These are phyloP conservation scores for Eucalyptus erythrocorys DNA, from an alignment of 345 rosid species.

Conservation along the genomic window DNA sequence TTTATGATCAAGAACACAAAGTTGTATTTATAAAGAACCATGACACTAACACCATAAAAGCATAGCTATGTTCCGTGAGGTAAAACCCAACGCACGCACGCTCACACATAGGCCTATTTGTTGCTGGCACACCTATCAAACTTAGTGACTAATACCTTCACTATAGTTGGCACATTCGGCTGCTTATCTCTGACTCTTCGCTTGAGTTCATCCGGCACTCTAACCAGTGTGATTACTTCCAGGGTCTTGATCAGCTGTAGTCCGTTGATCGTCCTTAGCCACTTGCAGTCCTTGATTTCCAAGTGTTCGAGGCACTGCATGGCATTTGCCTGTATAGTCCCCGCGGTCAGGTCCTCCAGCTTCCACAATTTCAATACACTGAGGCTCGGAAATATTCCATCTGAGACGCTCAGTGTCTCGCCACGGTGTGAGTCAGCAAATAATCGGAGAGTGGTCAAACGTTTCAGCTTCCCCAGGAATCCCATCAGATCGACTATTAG, in stretches of 20 bases:
- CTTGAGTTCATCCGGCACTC: not conserved
- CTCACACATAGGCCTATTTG: no score
- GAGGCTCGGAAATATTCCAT: slow-evolving; percentile 1
- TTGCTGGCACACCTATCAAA: no score
- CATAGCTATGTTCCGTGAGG: no score
- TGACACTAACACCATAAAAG: no score
- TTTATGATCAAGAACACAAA: no score
- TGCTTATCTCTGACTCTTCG: fast-evolving
- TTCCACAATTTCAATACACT: slow-evolving; percentile 15
- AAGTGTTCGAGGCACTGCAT: slow-evolving; percentile 5
- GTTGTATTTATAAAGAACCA: no score
- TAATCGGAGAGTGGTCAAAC: slow-evolving; percentile 10
- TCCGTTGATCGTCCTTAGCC: not conserved
- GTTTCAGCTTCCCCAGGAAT: not conserved
- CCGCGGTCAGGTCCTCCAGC: not conserved
- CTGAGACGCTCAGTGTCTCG: not conserved
- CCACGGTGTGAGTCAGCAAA: slow-evolving; percentile 1
- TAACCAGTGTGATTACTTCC: not conserved
- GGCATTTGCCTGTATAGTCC: not conserved
- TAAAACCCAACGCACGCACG: fast-evolving
- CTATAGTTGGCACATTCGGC: fast-evolving
- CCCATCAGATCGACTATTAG: slow-evolving; percentile 3
- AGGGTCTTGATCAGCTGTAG: not conserved
- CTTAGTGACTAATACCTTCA: no score
- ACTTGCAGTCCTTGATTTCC: slow-evolving; percentile 16